A percentile compares a stretch with the other conserved stretches of the same genome.
Conservation (phyloP, 352 stramenopile species). For the Phytophthora cryptogea region DNA sequence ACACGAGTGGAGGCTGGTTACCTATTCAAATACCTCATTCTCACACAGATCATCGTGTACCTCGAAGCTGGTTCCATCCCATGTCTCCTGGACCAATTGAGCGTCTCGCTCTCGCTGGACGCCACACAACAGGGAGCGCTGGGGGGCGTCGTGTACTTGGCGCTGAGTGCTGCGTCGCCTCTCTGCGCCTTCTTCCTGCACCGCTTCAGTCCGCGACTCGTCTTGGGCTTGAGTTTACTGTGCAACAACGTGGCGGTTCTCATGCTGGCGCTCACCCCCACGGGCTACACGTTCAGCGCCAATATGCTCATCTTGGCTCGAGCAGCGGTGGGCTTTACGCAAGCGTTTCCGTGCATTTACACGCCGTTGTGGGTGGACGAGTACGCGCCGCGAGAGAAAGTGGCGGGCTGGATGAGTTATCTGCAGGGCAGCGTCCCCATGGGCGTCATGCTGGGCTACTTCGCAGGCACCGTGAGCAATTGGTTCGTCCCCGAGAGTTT, state of each 20-base stretch:
- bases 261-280: slow-evolving; percentile 75
- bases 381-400: slow-evolving; percentile 76
- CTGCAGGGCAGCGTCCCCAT: slow-evolving; percentile 82
- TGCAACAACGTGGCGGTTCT: slow-evolving; percentile 79
- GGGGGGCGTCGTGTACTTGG: slow-evolving; percentile 80
- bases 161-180: slow-evolving; percentile 73
- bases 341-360: slow-evolving; percentile 85
- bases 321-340: slow-evolving; percentile 79
- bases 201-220: slow-evolving; percentile 62
- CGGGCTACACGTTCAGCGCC: slow-evolving; percentile 64
- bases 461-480: slow-evolving; percentile 80
- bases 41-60: slow-evolving; percentile 85
- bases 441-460: slow-evolving; percentile 88
- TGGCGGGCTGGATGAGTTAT: slow-evolving; percentile 86
- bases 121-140: slow-evolving; percentile 79
- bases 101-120: slow-evolving; percentile 67
- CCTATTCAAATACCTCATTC: slow-evolving; percentile 87
- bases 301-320: slow-evolving; percentile 76
- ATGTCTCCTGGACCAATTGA: slow-evolving; percentile 80
- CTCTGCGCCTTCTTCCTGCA: slow-evolving; percentile 80
- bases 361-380: slow-evolving; percentile 87
- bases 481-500: slow-evolving; percentile 78
- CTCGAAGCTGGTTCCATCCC: slow-evolving; percentile 82
- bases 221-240: slow-evolving; percentile 74
- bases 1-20: slow-evolving; percentile 76